phyloP scores from a whole-genome alignment of 192 early-diverging fungal species.

The Dissophora ornata region DNA sequence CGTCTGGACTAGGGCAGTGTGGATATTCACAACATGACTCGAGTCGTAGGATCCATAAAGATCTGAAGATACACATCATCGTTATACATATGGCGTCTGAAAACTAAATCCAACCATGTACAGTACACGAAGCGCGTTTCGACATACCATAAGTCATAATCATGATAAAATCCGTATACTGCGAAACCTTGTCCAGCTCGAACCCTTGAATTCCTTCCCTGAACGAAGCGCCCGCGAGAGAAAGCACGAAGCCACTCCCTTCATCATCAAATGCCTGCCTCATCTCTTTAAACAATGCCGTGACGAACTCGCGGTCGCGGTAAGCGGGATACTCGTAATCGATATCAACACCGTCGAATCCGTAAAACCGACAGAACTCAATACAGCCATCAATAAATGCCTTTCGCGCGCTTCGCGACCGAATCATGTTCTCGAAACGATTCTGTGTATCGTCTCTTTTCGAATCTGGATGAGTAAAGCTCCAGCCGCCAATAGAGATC shows the following conservation, averaged over 20 bases:
- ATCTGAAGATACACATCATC: no score
- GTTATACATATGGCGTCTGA: no score
- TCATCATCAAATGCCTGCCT: constrained; percentile 66
- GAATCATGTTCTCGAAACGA: constrained; percentile 65
- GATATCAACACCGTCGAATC: constrained; percentile 60
- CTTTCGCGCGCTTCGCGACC: constrained; percentile 37
- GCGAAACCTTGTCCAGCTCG: constrained; percentile 55
- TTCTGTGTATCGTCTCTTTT: constrained; percentile 1
- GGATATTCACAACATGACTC: constrained; percentile 57
- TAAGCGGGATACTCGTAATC: constrained; percentile 71
- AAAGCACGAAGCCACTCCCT: constrained; percentile 21
- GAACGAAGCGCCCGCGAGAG: constrained; percentile 31
- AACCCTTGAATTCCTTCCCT: constrained; percentile 31
- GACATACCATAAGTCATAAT: constrained; percentile 80
- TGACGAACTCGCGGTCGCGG: constrained; percentile 39
- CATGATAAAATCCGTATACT: constrained; percentile 71
- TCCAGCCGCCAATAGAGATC: constrained; percentile 74
- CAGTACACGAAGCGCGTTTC: no score
- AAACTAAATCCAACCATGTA: no score
- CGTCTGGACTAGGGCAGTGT: constrained; percentile 37
- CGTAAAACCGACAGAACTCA: constrained; percentile 32
- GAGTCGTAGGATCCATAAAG: constrained; percentile 60
- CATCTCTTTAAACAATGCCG: constrained; percentile 70
- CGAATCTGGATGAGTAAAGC: constrained; percentile 59
- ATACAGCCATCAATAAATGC: constrained; percentile 60